phyloP scores from a whole-genome alignment of 805 yeast genomes.

The Starmerella cellae region DNA sequence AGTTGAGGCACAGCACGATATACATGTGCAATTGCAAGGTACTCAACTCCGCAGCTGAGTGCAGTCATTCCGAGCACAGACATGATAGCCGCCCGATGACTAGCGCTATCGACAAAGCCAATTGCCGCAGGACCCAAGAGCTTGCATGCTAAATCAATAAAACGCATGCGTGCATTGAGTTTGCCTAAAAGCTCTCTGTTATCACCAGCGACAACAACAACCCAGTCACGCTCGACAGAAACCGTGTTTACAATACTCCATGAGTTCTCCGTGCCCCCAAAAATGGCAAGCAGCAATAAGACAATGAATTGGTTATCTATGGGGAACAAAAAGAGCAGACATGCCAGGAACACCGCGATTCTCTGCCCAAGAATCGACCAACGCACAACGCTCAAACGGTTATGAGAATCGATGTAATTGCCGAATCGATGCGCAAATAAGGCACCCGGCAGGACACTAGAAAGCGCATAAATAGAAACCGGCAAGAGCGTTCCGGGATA shows the following conservation, averaged over 20 bases:
- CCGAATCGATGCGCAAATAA: conserved; percentile 23
- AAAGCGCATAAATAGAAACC: conserved; percentile 29
- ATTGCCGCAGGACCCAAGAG: conserved; percentile 31
- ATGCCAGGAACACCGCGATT: conserved; percentile 24
- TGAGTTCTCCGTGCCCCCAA: conserved; percentile 30
- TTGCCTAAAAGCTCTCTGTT: conserved; percentile 21
- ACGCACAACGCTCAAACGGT: conserved; percentile 26
- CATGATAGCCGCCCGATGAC: conserved; percentile 23
- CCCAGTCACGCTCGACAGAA: conserved; percentile 34
- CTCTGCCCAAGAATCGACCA: conserved; percentile 28
- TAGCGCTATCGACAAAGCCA: conserved; percentile 25
- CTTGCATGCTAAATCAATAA: conserved; percentile 32
- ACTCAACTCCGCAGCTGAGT: conserved; percentile 27
- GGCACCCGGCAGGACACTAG: conserved; percentile 19
- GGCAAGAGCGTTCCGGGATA: conserved; percentile 29
- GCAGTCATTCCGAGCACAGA: conserved; percentile 25
- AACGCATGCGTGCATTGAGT: conserved; percentile 29
- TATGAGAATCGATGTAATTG: conserved; percentile 23
- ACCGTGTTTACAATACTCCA: conserved; percentile 28
- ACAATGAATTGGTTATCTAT: conserved; percentile 6
- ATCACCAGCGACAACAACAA: conserved; percentile 27
- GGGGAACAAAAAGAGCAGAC: conserved; percentile 20
- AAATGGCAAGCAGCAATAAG: conserved; percentile 21
- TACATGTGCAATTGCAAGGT: conserved; percentile 27
- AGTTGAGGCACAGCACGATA: conserved; percentile 26